Base-by-base conservation (phyloP, 1,284 basidiomycete genomes). In the Trichosporon faecale region DNA sequence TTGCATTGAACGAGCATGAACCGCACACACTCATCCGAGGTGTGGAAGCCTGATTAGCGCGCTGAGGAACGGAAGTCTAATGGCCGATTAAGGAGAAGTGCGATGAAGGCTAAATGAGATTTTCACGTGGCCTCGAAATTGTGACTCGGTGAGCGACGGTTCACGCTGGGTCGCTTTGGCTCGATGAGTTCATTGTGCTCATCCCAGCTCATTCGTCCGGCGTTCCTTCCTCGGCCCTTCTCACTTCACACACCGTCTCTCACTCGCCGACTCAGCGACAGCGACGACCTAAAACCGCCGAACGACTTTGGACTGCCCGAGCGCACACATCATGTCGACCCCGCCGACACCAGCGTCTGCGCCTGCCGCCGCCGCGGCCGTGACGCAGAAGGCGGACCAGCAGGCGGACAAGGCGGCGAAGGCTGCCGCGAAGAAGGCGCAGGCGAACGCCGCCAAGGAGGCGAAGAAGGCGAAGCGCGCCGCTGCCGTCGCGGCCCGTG, bases 381-480 rank as follows among this genome's bases (percentile, higher is more conserved):
- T 37, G 44, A 44, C 44, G 44, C 44, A 49, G n/a, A 65, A 68
- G 49, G 46, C 64, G 35, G 44, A 52, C 49, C 49, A 52, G 49
- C 49, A 52, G 44, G 65, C 44, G 44, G 65, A 49, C 33, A 65
- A 68, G 35, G 46, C 64, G 25, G 44, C 40, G 23, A 70, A 70
- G 69, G 63, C 52, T 2, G 61, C 61, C 18, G 67, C 33, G 23
- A 65, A 68, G 55, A 23, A 63, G 25, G 44, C 21, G 60, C 29
- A 23, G 69, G 66, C 35, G 69, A 73, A 64, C 23, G 77, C 79
- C 0, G 80, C 80, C 37, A 84, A 83, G 69, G 82, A 82, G 65
- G 67, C 76, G 25, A 83, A 84, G 72, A 82, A 82, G 73, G 81
- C 80, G 63, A 81, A 80, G 68, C 74, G 83, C 52, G 83, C 83